A percentile compares a stretch with the other conserved stretches of the same genome.
These are phyloP conservation scores for Halophytophthora polymorphica DNA, from an alignment of 352 stramenopile species.

Conservation along the genomic window DNA sequence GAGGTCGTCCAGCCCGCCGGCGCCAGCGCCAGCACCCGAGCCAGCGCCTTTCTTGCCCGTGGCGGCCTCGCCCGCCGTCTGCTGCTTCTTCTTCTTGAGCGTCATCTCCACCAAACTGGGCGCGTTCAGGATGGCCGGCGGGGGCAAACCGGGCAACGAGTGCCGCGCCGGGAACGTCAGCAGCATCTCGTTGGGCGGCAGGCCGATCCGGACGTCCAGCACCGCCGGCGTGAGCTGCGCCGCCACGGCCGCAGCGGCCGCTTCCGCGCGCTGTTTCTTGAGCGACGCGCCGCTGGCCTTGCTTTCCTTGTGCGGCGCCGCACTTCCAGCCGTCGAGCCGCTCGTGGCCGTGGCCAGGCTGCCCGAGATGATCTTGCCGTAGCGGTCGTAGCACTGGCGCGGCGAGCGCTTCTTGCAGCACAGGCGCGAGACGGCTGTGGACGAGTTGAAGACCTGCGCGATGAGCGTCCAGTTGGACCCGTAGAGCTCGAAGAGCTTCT, in stretches of 20 bases:
- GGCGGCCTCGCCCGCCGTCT: constrained; percentile 7
- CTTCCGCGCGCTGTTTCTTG: constrained; percentile 48
- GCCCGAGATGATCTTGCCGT: constrained; percentile 78
- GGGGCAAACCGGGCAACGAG: constrained; percentile 58
- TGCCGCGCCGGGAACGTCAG: constrained; percentile 45
- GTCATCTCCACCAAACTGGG: constrained; percentile 52
- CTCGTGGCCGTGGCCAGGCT: constrained; percentile 23
- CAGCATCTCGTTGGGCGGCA: constrained; percentile 53
- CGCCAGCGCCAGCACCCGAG: neutral
- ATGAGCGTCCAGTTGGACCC: constrained; percentile 87
- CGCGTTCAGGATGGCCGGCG: constrained; percentile 53
- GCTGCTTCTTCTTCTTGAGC: constrained; percentile 48
- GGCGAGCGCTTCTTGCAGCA: constrained; percentile 74
- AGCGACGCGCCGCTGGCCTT: constrained; percentile 36
- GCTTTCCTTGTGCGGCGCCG: constrained; percentile 3
- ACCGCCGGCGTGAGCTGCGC: constrained; percentile 41
- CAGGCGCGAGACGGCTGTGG: constrained; percentile 68
- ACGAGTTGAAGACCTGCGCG: constrained; percentile 77
- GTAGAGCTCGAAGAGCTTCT: constrained; percentile 85
- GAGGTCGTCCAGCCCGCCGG: constrained; percentile 52
- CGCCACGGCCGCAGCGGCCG: constrained; percentile 26
- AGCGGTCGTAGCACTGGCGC: constrained; percentile 84
- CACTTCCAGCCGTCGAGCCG: constrained; percentile 1
- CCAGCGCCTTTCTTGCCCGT: constrained; percentile 13
- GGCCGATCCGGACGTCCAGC: constrained; percentile 57